Evolutionary conservation across 768 basidiomycete species (phyloP).

Genomic region (Russula brevipes): DNA sequence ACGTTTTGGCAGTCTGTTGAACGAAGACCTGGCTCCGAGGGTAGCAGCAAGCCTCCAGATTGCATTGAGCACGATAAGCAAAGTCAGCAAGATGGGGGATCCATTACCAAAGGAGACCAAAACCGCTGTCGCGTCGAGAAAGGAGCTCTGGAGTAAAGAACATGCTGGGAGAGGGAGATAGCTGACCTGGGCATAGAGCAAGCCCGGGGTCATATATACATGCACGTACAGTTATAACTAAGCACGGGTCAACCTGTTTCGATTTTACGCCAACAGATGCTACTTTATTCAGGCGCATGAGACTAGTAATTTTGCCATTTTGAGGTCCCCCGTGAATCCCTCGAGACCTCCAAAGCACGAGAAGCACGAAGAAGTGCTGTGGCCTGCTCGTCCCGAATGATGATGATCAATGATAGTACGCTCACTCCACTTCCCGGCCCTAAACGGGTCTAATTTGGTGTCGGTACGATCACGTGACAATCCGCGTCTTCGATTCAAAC

Average conservation of each 20-base stretch:
- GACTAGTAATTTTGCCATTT: not conserved
- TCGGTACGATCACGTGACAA: conserved; percentile 13
- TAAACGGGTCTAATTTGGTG: not conserved
- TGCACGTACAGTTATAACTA: not conserved
- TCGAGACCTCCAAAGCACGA: not conserved
- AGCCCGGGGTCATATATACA: not conserved
- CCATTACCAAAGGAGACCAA: conserved; percentile 76
- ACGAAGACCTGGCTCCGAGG: conserved; percentile 79
- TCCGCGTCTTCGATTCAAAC: conserved; percentile 3
- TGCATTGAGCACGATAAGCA: conserved; percentile 1
- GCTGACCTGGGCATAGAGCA: not conserved
- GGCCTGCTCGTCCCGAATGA: not conserved
- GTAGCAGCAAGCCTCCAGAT: conserved; percentile 80
- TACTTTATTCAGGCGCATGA: not conserved
- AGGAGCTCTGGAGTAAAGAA: conserved; percentile 84
- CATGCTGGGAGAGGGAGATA: conserved; percentile 40
- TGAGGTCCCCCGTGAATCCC: not conserved
- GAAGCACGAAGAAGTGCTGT: not conserved
- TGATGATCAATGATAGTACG: not conserved
- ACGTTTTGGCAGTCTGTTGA: conserved; percentile 76
- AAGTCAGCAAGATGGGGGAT: not conserved
- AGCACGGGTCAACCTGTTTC: not conserved
- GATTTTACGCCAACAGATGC: not conserved
- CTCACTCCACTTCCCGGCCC: not conserved
- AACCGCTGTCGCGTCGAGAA: conserved; percentile 77